Base-by-base conservation (phyloP, 1,284 basidiomycete genomes). In the Papiliotrema terrestris region DNA sequence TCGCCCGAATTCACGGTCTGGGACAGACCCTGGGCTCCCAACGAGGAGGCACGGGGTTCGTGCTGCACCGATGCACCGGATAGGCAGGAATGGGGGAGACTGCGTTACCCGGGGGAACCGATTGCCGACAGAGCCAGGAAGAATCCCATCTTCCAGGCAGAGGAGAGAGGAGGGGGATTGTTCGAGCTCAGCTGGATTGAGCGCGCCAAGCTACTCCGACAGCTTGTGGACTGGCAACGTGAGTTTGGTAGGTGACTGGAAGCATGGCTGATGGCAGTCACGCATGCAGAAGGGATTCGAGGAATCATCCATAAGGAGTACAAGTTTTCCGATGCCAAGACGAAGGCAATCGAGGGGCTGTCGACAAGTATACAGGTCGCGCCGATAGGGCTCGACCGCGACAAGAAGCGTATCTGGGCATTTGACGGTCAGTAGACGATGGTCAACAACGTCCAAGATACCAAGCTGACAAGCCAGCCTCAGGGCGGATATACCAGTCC, bases 181-280 rank as follows among this genome's bases (percentile, higher is more conserved):
- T 75, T 73, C 55, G 72, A 74, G 55, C 49, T 75, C 49, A 65
- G 69, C 49, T 74, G 72, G 73, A 51, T 55, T 23, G 72, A 75
- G 50, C 55, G 72, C 19, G 66, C 61, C 8, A 62, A 61, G 37
- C 52, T 77, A 29, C 51, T 77, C 11, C 65, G 75, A 32, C 75
- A 77, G 58, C 43, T 77, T 45, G 74, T 76, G 19, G 75, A 77
- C 60, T 77, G 75, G 75, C 74, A 75, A 55, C 60, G 74, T 71
- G 53, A 51, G 67, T 69, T 25, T 9, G 15, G 5, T 17, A 2
- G 32, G 17, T 20, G 23, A 23, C 23, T 23, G 3, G 32, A 32
- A 4, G 44, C 5, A 25, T 39, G 32, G 47, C 51, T 61, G 47
- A 52, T 9, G 1, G 4, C 52, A 75, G 73, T 75, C 54, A 63